phyloP scores from a whole-genome alignment of 2,329 filamentous ascomycete genomes.

The Grosmannia penicillata region DNA sequence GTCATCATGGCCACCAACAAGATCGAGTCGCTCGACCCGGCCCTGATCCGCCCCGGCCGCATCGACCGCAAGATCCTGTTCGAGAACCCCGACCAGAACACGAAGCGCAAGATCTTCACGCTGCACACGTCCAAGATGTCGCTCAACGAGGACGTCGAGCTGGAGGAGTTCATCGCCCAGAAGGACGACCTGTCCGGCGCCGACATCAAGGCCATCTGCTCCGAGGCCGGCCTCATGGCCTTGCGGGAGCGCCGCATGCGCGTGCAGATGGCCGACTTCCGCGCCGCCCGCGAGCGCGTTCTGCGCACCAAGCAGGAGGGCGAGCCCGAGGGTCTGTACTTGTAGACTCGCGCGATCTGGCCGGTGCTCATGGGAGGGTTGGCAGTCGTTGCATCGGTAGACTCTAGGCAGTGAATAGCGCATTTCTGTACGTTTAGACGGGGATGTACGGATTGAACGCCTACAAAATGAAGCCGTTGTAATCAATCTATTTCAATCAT shows the following conservation, averaged over 20 bases:
- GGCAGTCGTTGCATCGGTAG: too few relatives aligned
- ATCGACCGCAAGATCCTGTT: constrained; percentile 94
- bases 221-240: constrained; percentile 88
- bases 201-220: constrained; percentile 98
- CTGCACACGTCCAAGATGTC: constrained; percentile 99
- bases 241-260: constrained; percentile 91
- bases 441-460: too few relatives aligned
- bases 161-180: constrained; percentile 96
- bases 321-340: constrained; percentile 94
- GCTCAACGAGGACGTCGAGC: constrained; percentile 86
- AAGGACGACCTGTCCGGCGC: constrained; percentile 96
- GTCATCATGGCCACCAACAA: constrained; percentile 99
- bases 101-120: constrained; percentile 93
- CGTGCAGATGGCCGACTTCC: constrained; percentile 97
- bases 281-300: constrained; percentile 80
- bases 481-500: too few relatives aligned
- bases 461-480: too few relatives aligned
- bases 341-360: too few relatives aligned
- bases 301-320: constrained; percentile 98
- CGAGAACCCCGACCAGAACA: constrained; percentile 63
- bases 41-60: constrained; percentile 88
- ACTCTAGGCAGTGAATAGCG: too few relatives aligned
- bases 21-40: constrained; percentile 93
- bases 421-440: too few relatives aligned
- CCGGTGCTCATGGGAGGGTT: too few relatives aligned